phyloP scores from a whole-genome alignment of 352 stramenopile species.

The Phytophthora crassamura region DNA sequence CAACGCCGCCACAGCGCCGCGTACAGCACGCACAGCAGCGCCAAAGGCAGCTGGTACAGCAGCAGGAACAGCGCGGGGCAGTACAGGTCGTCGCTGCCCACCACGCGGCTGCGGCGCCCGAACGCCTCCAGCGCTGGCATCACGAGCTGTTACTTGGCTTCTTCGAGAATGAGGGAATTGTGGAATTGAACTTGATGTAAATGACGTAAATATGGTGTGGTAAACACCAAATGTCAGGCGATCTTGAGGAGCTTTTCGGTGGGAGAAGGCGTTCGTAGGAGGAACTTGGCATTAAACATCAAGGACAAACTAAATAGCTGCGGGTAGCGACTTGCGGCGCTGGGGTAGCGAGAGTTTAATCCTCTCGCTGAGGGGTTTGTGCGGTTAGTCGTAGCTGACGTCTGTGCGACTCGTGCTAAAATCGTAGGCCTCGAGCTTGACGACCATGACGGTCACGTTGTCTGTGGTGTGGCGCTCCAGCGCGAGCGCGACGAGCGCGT shows the following conservation, averaged over 20 bases:
- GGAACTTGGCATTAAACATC: constrained; percentile 36
- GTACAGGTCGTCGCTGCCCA: constrained; percentile 89
- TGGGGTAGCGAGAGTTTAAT: constrained; percentile 17
- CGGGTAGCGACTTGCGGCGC: constrained; percentile 7
- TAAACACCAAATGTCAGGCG: too few relatives aligned
- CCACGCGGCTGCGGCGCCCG: constrained; percentile 78
- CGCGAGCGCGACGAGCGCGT: constrained; percentile 68
- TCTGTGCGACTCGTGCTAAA: constrained; percentile 38
- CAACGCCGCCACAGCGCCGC: constrained; percentile 66
- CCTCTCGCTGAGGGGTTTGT: constrained; percentile 7
- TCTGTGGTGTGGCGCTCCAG: constrained; percentile 63
- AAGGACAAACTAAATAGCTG: constrained; percentile 39
- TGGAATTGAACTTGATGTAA: too few relatives aligned
- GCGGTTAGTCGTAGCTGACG: constrained; percentile 25
- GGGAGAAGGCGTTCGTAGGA: too few relatives aligned
- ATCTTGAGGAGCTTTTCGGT: too few relatives aligned
- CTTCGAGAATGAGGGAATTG: constrained; percentile 24
- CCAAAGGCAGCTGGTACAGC: constrained; percentile 77
- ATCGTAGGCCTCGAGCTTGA: constrained; percentile 66
- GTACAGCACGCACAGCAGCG: constrained; percentile 71
- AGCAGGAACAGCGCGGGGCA: constrained; percentile 82
- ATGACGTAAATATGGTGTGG: too few relatives aligned
- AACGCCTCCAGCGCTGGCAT: constrained; percentile 89
- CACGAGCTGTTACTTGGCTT: constrained; percentile 3
- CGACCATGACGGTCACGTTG: constrained; percentile 84